Conservation (phyloP, 331 rosid species). For the Malus hybrid region DNA sequence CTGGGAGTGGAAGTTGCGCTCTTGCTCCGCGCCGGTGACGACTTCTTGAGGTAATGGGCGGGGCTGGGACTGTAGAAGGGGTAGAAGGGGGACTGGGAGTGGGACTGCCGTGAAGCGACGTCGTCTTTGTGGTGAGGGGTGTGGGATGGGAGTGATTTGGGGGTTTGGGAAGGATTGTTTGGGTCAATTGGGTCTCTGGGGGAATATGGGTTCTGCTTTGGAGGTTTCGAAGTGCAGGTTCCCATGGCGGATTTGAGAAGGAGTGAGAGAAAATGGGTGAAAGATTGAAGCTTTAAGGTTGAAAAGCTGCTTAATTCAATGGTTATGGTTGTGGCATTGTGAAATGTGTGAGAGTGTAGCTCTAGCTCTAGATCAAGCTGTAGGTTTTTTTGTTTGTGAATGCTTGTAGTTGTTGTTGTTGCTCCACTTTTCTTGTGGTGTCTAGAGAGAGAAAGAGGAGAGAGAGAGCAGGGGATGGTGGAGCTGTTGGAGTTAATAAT, state of each 20-base stretch:
- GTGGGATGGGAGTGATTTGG: conserved; percentile 32
- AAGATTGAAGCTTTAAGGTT: neutral
- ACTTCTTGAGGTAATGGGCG: conserved; percentile 51
- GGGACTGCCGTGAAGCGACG: conserved; percentile 27
- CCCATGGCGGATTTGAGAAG: conserved; percentile 44
- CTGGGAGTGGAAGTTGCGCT: conserved; percentile 80
- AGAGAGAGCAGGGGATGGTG: neutral
- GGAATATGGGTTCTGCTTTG: conserved; percentile 60
- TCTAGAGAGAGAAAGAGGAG: neutral
- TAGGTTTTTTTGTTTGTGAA: neutral
- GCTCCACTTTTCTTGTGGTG: neutral
- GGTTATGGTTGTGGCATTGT: conserved; percentile 24
- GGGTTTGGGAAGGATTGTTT: conserved; percentile 39
- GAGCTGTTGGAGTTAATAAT: conserved; percentile 6
- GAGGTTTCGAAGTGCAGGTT: conserved; percentile 84
- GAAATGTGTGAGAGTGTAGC: neutral
- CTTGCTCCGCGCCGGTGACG: conserved; percentile 31
- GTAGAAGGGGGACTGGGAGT: conserved; percentile 56
- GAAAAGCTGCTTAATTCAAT: neutral
- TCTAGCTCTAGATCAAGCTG: neutral
- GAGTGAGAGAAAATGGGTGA: neutral
- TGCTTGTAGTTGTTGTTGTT: conserved; percentile 3
- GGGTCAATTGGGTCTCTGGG: conserved; percentile 31
- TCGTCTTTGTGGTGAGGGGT: conserved; percentile 34
- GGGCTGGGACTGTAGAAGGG: conserved; percentile 90